Evolutionary conservation across 129 eudicot species (phyloP), one percentile per base, ranked within the genome.

Genomic region (Scalesia atractyloides): DNA sequence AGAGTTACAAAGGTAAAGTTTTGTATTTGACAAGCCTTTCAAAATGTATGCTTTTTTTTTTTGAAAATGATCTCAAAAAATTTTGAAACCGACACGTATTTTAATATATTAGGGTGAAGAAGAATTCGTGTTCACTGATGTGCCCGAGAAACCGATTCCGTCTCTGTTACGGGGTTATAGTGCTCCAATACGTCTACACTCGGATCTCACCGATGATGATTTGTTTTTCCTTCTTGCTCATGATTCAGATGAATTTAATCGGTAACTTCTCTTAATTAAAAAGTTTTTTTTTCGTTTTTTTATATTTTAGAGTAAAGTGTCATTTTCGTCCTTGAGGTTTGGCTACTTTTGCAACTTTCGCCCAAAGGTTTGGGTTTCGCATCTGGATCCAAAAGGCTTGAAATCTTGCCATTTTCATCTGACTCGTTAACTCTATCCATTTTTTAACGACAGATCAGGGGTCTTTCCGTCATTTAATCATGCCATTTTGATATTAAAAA

Each of bases 171-270:
- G 99, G 72, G 99, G 96, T 73, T 94, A 86, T 66, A 94, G 99
- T 76, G 97, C 97, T 81, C 99, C 99, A 26, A 86, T 94, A 48
- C 93, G 96, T 4, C 88, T 94, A 51, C 83, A 90, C 58, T 86
- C 99, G 66, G 99, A 94, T 82, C 90, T 94, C 26, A 82, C 91
- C 7, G 99, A 94, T 30, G 64, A 66, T 33, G 94, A 90, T 81
- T 71, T 94, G 37, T 84, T 83, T 83, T 90, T 94, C 86, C 97
- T 94, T 73, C 96, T 90, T 74, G 99, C 99, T 68, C 88, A 94
- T 78, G 99, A 94, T 87, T 94, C 96, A 30, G 96, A 94, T 83
- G 99, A 79, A 79, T 94, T 94, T 70, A 94, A 94, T 69, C 89
- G 99, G 99, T 90, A 88, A 49, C 59, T 66, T 47, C 12, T 66